phyloP scores from a whole-genome alignment of 78 protist genomes.

The Dictyostelium capitatum region DNA sequence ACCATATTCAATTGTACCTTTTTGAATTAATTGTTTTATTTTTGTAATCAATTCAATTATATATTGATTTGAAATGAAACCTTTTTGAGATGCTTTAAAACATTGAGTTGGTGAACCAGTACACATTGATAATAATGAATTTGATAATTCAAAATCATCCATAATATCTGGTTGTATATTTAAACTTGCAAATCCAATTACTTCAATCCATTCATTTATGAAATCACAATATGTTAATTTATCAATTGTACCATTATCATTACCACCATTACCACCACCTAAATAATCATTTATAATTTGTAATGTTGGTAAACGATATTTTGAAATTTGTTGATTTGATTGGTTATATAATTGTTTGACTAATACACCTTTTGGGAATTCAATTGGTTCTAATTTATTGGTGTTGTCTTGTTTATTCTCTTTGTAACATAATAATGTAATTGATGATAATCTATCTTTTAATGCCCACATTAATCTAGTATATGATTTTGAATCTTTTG shows the following conservation, averaged over 20 bases:
- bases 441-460: slow-evolving; percentile 19
- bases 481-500: slow-evolving; percentile 19
- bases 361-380: slow-evolving; percentile 41
- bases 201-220: slow-evolving; percentile 21
- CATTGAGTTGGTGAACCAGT: neutral
- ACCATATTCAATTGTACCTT: slow-evolving; percentile 39
- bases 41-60: neutral
- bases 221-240: neutral
- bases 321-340: neutral
- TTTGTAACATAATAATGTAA: neutral
- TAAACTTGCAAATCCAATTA: neutral
- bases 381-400: neutral
- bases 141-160: slow-evolving; percentile 9
- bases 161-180: neutral
- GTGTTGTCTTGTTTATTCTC: neutral
- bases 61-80: slow-evolving; percentile 17
- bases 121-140: neutral
- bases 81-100: slow-evolving; percentile 11
- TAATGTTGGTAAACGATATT: slow-evolving; percentile 6
- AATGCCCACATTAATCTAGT: slow-evolving; percentile 17
- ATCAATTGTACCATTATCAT: neutral
- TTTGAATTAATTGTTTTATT: neutral
- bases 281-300: slow-evolving; percentile 3
- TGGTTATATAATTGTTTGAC: neutral
- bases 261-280: neutral